phyloP scores from a whole-genome alignment of 2,329 filamentous ascomycete species.

The Aotearoamyces nothofagi region DNA sequence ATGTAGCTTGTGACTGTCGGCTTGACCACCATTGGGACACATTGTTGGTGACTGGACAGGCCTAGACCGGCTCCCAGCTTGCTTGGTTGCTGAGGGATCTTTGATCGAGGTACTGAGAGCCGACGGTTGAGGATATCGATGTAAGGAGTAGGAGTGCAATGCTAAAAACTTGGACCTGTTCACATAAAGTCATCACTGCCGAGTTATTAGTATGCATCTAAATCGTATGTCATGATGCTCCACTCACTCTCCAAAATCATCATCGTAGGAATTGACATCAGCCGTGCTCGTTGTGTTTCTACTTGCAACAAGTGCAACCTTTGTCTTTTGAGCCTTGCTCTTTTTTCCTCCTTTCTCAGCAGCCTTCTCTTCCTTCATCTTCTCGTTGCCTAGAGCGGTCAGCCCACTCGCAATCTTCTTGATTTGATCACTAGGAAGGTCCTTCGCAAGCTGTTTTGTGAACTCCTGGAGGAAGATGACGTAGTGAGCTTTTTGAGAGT shows the following conservation, averaged over 20 bases:
- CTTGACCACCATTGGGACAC: no score
- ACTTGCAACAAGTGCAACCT: constrained; percentile 62
- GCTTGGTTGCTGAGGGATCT: no score
- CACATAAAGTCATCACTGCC: constrained; percentile 59
- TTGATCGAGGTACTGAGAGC: no score
- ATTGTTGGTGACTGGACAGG: no score
- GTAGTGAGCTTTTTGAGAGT: constrained; percentile 83
- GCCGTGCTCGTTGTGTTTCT: constrained; percentile 37
- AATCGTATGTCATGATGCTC: neutral
- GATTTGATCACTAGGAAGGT: constrained; percentile 82
- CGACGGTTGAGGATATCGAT: constrained; percentile 1
- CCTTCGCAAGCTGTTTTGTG: constrained; percentile 70
- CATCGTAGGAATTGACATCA: constrained; percentile 68
- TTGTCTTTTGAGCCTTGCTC: constrained; percentile 90
- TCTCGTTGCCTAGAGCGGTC: constrained; percentile 90
- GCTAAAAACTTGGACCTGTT: constrained; percentile 21
- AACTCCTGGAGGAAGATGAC: constrained; percentile 84
- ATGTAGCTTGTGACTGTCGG: no score
- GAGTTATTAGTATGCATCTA: constrained; percentile 9
- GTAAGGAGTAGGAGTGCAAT: constrained; percentile 3
- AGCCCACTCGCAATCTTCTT: constrained; percentile 86
- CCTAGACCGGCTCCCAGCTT: no score
- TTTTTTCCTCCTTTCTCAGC: constrained; percentile 94
- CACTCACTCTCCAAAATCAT: constrained; percentile 76
- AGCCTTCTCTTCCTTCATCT: constrained; percentile 96